phyloP scores from a whole-genome alignment of 1,284 basidiomycete genomes.

The Melampsora americana region DNA sequence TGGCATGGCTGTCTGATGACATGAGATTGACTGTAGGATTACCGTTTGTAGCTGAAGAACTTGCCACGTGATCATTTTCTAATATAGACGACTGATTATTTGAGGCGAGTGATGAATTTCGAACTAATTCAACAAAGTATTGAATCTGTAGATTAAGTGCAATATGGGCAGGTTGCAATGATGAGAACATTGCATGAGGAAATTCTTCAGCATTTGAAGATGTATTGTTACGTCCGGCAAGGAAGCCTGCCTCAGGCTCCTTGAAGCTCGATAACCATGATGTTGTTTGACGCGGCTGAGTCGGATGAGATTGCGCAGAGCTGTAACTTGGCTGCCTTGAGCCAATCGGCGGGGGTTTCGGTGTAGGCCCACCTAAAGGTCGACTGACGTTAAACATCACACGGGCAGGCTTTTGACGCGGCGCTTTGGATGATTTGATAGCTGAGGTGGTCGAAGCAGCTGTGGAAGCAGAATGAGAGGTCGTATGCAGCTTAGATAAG shows the following conservation, averaged over 20 bases:
- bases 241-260: not conserved
- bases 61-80: constrained; percentile 4
- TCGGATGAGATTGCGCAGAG: not conserved
- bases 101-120: constrained; percentile 56
- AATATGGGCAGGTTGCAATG: constrained; percentile 67
- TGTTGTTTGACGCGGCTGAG: not conserved
- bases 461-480: not conserved
- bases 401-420: constrained; percentile 12
- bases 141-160: constrained; percentile 76
- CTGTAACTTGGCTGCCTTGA: constrained; percentile 19
- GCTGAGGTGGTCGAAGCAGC: not conserved
- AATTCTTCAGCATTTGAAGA: constrained; percentile 13
- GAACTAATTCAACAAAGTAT: constrained; percentile 74
- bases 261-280: constrained; percentile 5
- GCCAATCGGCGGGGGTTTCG: constrained; percentile 1
- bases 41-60: constrained; percentile 49
- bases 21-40: constrained; percentile 58
- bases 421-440: not conserved
- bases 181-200: constrained; percentile 44
- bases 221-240: not conserved
- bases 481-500: constrained; percentile 11
- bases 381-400: constrained; percentile 23
- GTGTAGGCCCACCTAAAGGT: constrained; percentile 24
- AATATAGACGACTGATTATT: not conserved
- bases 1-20: constrained; percentile 45